Evolutionary conservation across 257 asterid species (phyloP).

Genomic region (Nicotiana obtusifolia): DNA sequence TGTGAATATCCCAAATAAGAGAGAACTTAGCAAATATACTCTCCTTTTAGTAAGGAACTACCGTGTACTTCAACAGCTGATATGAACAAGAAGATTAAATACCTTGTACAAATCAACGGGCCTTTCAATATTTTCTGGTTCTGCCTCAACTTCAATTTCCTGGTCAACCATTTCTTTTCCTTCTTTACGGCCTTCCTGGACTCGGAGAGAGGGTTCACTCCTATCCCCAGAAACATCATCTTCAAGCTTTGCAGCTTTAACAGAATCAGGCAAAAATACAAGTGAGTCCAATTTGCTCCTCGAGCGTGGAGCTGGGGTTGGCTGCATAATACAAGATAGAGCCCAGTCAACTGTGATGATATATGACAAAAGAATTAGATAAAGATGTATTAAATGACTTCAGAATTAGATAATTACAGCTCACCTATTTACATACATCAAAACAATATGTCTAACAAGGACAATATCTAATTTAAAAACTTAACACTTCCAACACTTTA

Average conservation of each 20-base stretch:
- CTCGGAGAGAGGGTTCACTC: slow-evolving; percentile 14
- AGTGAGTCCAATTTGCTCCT: slow-evolving; percentile 94
- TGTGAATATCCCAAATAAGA: neutral
- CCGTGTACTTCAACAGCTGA: neutral
- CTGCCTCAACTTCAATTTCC: slow-evolving; percentile 46
- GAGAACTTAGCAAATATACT: neutral
- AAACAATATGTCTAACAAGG: neutral
- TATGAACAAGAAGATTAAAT: slow-evolving; percentile 6
- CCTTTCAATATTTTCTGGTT: slow-evolving; percentile 71
- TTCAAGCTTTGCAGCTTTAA: slow-evolving; percentile 35
- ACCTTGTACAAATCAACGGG: slow-evolving; percentile 96
- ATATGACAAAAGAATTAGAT: neutral
- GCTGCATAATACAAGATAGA: slow-evolving; percentile 42
- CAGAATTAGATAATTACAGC: neutral
- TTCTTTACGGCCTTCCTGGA: slow-evolving; percentile 26
- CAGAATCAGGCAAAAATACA: slow-evolving; percentile 60
- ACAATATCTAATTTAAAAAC: neutral
- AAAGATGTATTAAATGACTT: neutral
- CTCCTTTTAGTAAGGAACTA: neutral
- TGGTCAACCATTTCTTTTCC: slow-evolving; percentile 28
- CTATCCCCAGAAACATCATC: slow-evolving; percentile 21
- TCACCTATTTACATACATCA: neutral
- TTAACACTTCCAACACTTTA: neutral
- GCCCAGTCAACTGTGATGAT: neutral
- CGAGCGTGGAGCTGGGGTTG: slow-evolving; percentile 75